These are phyloP conservation scores for Cairneyella variabilis DNA, from an alignment of 495 filamentous ascomycete genomes.

Conservation along the genomic window DNA sequence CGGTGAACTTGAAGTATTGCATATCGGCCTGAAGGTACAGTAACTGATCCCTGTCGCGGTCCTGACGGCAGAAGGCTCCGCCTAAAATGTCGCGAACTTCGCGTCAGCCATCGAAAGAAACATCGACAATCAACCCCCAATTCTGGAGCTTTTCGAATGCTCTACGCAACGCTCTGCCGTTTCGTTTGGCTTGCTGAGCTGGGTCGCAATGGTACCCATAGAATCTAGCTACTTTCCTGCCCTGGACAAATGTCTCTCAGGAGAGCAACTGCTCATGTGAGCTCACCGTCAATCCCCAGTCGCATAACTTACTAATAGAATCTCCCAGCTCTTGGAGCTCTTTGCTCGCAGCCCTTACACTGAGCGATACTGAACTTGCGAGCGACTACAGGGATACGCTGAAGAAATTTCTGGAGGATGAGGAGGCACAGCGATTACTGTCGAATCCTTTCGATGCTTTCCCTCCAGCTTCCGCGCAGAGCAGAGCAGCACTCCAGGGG, in stretches of 20 bases:
- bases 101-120: background rate
- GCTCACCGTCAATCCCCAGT: constrained; percentile 19
- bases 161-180: constrained; percentile 13
- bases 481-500: constrained; percentile 73
- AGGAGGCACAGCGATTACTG: constrained; percentile 61
- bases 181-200: constrained; percentile 46
- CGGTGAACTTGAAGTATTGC: too few relatives aligned
- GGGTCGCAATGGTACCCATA: constrained; percentile 64
- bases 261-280: constrained; percentile 56
- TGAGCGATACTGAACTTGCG: background rate
- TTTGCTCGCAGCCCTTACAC: constrained; percentile 61
- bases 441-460: constrained; percentile 58
- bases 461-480: constrained; percentile 51
- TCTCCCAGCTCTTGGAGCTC: constrained; percentile 63
- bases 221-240: constrained; percentile 56
- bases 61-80: too few relatives aligned
- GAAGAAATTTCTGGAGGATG: constrained; percentile 62
- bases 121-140: background rate
- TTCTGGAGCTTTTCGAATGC: constrained; percentile 16
- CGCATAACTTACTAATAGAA: constrained; percentile 7
- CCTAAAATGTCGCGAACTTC: constrained; percentile 1
- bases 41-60: too few relatives aligned
- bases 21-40: too few relatives aligned
- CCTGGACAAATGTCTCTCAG: constrained; percentile 59
- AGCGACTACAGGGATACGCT: constrained; percentile 44